Base-by-base conservation (phyloP, 2,329 filamentous ascomycete genomes). In the Aspergillus neotritici region DNA sequence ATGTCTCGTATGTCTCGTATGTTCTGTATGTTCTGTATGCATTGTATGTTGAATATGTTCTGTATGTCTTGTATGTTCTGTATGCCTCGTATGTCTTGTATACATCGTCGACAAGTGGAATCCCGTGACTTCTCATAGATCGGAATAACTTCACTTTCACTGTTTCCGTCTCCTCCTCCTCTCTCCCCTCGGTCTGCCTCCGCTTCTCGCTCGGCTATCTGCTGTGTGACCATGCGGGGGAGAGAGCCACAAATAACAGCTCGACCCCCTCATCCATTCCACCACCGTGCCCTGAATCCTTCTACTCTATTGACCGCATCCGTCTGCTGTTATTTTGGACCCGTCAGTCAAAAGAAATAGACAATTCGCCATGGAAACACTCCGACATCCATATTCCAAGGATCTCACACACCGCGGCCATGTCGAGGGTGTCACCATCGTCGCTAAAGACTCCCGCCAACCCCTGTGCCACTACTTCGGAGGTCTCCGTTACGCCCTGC, bases 401-500 rank as follows among this genome's bases (percentile, higher is more conserved):
- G 51, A 54, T 31, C 57, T 67, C 32, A 53, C 52, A 16, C 48
- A 68, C 14, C 66, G 72, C 11, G 77, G 77, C 37, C 69, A 68
- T 46, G 63, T 78, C 17, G 65, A 74, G 59, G 77, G 76, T 15
- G 54, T 70, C 3, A 75, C 72, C 0, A 62, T 77, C 40, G 56
- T 64, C 9, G 54, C 63, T 13, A 52, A 53, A 16, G 48, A 55
- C 9, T 55, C 57, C 10, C 47, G 49, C 11, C 51, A 56, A 13
- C 60, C 65, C 5, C 58, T 73, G 2, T 72, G 72, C 42, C 72
- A 72, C 46, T 79, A 73, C 55, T 78, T 77, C 41, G 76, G 76
- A 14, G 75, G 75, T 5, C 59, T 80, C 1, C 77, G 77, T 0
- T 80, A 78, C 47, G 77, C 73, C 1, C 60, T 78, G 1, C 73